Conservation (phyloP, 352 stramenopile species). For the Globisporangium apiculatum region DNA sequence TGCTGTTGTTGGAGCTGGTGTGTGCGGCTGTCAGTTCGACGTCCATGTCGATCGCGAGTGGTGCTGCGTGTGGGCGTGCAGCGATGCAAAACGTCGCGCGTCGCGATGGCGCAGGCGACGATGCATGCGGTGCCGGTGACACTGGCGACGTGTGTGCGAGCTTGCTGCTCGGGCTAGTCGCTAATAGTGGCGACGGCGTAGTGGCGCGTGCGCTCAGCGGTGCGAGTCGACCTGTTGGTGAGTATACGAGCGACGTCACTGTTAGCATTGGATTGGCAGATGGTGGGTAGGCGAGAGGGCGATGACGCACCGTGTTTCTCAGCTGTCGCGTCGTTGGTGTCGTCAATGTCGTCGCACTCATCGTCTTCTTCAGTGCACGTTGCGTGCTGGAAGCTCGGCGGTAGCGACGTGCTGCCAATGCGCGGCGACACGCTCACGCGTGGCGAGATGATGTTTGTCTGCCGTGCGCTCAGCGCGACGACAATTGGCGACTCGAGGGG, state of each 20-base stretch:
- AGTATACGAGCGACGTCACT: no score
- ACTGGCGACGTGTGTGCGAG: slow-evolving; percentile 4
- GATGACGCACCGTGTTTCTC: slow-evolving; percentile 13
- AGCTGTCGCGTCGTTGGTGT: neutral
- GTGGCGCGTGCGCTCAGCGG: neutral
- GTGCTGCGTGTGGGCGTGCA: neutral
- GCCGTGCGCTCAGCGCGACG: slow-evolving; percentile 7
- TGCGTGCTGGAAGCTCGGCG: slow-evolving; percentile 17
- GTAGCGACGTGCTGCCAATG: neutral
- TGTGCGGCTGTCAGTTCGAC: slow-evolving; percentile 3
- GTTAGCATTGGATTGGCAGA: no score
- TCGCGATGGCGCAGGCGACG: neutral
- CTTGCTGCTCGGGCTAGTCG: neutral
- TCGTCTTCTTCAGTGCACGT: slow-evolving; percentile 1
- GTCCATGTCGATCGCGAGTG: slow-evolving; percentile 13
- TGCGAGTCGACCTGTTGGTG: slow-evolving; percentile 2
- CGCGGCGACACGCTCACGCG: slow-evolving; percentile 14
- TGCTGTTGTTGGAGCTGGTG: neutral
- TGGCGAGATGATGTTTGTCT: slow-evolving; percentile 26
- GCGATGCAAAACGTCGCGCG: neutral
- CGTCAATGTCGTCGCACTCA: neutral
- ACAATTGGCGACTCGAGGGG: slow-evolving; percentile 19
- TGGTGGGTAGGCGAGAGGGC: neutral
- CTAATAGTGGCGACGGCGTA: neutral
- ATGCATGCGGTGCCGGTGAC: slow-evolving; percentile 4